Base-by-base conservation (phyloP, 768 basidiomycete genomes). In the Pisolithus albus region DNA sequence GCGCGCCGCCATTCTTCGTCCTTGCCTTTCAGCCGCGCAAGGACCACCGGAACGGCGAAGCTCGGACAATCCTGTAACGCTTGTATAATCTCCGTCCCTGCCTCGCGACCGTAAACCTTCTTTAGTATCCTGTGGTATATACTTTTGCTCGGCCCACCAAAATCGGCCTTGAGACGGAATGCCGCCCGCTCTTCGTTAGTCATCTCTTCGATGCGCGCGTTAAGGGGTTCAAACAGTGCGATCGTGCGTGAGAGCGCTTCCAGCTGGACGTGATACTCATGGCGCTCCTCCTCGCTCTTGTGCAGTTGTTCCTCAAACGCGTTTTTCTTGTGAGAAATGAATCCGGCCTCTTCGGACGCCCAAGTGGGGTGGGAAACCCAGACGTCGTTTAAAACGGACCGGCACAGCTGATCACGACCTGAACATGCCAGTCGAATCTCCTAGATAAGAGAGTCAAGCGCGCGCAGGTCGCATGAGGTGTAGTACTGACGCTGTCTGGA, bases 331-430 rank as follows among this genome's bases (percentile, higher is more conserved):
- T 97, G 91, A 6, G 94, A 78, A 56, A 92, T 81, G 60, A 96
- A 96, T 9, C 91, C 93, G 1, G 93, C 82, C 64, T 95, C 93
- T 65, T 98, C 95, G 19, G 92, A 94, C 8, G 92, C 92, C 91
- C 93, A 96, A 1, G 93, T 95, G 3, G 96, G 95, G 67, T 98
- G 95, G 13, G 95, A 96, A 10, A 98, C 92, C 95, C 96, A 98
- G 58, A 86, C 82, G 63, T 98, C 94, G 64, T 99, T 99, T 43
- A 99, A 79, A 26, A 99, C 93, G 26, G 92, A 92, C 65, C 93
- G 89, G 64, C 90, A 94, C 51, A 97, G 84, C 55, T 92, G 83
- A 61, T 97, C 94, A 26, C 96, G 84, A 10, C 89, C 94, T 3
- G 96, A 96, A 65, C 96, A 98, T 24, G 92, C 88, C 18, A 97